Base-by-base conservation (phyloP, 257 asterid species). In the Nicotiana noctiflora region DNA sequence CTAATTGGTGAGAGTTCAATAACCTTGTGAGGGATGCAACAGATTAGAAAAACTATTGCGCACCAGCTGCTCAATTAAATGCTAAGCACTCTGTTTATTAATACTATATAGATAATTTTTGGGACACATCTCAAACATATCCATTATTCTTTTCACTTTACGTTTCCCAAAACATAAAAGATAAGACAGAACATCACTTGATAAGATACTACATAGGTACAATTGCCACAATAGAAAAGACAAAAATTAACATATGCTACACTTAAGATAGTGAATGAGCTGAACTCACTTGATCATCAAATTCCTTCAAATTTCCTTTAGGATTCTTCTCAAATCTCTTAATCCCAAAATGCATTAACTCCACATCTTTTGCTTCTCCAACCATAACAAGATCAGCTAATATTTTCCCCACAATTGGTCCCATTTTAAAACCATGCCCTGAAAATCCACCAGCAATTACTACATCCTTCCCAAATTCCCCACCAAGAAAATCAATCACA, bases 381-480 rank as follows among this genome's bases (percentile, higher is more conserved):
- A 52, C 75, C 68, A 23, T 75, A 84, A 86, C 90, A 84, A 93
- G 78, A 59, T 95, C 98, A 78, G 92, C 93, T 86, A 89, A 84
- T 15, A 95, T 80, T 72, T 88, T 79, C 77, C 99, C 99, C 64
- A 95, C 88, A 79, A 88, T 83, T 56, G 99, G 99, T 65, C 91
- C 95, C 99, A 95, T 93, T 92, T 95, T 95, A 75, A 95, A 92
- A 37, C 99, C 99, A 63, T 95, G 98, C 19, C 99, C 99, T 1
- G 99, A 95, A 70, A 95, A 95, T 3, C 98, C 99, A 17, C 97
- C 98, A 76, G 89, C 94, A 51, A 93, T 88, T 87, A 93, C 91
- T 61, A 87, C 91, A 46, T 89, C 88, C 62, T 90, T 82, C 65
- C 92, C 96, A 11, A 94, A 92, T 78, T 92, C 90, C 0, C 97